Evolutionary conservation across 139 green algal genomes (phyloP).

Genomic region (Marvania coccoides): DNA sequence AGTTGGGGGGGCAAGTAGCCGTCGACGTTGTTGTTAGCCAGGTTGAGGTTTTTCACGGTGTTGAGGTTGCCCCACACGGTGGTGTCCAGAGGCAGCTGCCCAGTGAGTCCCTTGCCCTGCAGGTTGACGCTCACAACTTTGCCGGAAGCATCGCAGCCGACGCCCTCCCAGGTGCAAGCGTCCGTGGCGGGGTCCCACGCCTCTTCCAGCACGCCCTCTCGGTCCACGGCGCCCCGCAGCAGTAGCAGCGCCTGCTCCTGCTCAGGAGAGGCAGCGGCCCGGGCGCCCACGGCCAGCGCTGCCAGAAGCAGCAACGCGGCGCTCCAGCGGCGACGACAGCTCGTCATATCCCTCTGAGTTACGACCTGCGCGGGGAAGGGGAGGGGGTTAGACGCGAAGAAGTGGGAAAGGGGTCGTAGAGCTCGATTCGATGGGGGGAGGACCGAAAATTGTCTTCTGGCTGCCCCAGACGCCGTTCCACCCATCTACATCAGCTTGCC

Average conservation of each 20-base stretch:
- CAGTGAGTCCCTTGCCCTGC: conserved; percentile 1
- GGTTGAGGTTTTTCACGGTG: conserved; percentile 15
- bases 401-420: background rate
- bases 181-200: background rate
- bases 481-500: no score
- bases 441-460: no score
- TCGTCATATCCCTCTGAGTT: background rate
- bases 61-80: conserved; percentile 13
- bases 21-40: conserved; percentile 11
- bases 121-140: background rate
- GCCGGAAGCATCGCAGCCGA: background rate
- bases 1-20: conserved; percentile 29
- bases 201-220: background rate
- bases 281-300: background rate
- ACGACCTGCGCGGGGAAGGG: background rate
- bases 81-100: conserved; percentile 24
- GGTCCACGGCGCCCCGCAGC: conserved; percentile 2
- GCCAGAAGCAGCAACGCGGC: background rate
- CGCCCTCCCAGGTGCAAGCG: conserved; percentile 1
- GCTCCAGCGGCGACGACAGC: background rate
- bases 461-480: no score
- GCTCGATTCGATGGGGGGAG: no score
- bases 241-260: conserved; percentile 1
- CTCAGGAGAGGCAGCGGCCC: background rate
- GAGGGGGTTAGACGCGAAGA: background rate